Evolutionary conservation across 2,329 filamentous ascomycete species (phyloP).

Genomic region (Pyrenochaeta sp.): DNA sequence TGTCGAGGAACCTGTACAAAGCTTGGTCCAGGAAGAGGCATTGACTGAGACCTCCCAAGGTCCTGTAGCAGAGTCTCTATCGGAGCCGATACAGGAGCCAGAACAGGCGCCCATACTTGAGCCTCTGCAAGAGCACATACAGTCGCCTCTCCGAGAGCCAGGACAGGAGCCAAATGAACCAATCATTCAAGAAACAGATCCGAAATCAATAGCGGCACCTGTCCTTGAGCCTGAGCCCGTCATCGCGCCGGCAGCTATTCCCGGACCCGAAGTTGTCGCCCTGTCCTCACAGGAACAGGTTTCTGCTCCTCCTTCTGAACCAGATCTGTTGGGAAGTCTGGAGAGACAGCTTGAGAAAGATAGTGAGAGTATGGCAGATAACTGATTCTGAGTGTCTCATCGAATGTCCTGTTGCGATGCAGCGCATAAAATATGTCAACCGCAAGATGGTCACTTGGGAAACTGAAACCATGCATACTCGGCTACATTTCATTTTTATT

Average conservation of each 20-base stretch:
- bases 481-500: no score
- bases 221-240: constrained; percentile 2
- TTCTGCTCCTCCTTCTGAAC: constrained; percentile 39
- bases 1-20: neutral
- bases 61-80: no score
- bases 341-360: constrained; percentile 54
- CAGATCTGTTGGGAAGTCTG: constrained; percentile 57
- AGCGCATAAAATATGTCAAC: no score
- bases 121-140: no score
- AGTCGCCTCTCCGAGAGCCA: no score
- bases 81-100: no score
- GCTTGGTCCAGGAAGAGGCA: constrained; percentile 1
- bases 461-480: no score
- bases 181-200: neutral
- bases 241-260: constrained; percentile 10
- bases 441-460: no score
- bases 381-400: constrained; percentile 12
- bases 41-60: neutral
- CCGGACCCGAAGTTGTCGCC: constrained; percentile 4
- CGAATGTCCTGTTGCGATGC: neutral
- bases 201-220: neutral
- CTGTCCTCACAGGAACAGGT: neutral
- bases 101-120: no score
- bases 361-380: constrained; percentile 25
- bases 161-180: neutral